Evolutionary conservation across 176 grass and related monocot species (phyloP).

Genomic region (Juncus inflexus): DNA sequence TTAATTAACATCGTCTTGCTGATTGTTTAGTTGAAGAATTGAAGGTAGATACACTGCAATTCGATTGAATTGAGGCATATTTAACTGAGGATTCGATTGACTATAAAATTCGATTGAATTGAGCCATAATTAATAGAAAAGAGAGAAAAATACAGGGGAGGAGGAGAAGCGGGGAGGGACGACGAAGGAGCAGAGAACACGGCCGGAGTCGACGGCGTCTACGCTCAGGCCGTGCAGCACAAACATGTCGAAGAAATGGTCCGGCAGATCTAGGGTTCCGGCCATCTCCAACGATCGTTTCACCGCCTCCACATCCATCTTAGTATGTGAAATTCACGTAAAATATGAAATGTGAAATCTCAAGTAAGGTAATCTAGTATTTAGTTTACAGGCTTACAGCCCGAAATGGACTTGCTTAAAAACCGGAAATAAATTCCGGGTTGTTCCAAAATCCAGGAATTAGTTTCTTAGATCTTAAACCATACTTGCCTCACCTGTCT

Average conservation of each 20-base stretch:
- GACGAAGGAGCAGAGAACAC: conserved; percentile 71
- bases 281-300: conserved; percentile 36
- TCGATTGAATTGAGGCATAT: conserved; percentile 9
- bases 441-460: too few relatives aligned
- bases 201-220: conserved; percentile 45
- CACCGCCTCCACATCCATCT: conserved; percentile 59
- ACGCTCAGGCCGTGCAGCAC: conserved; percentile 43
- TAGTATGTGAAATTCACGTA: too few relatives aligned
- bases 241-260: conserved; percentile 44
- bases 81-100: too few relatives aligned
- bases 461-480: neutral
- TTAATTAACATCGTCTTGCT: too few relatives aligned
- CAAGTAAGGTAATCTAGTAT: too few relatives aligned
- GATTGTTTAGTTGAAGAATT: conserved; percentile 3
- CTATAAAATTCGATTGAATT: conserved; percentile 22
- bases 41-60: neutral
- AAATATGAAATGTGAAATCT: too few relatives aligned
- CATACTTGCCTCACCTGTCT: neutral
- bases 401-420: too few relatives aligned
- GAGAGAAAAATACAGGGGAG: neutral
- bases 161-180: conserved; percentile 52
- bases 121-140: conserved; percentile 4
- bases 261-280: conserved; percentile 21
- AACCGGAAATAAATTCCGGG: too few relatives aligned
- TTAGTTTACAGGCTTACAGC: too few relatives aligned